Base-by-base conservation (phyloP, 129 eudicot genomes). In the Artemisia tridentata region DNA sequence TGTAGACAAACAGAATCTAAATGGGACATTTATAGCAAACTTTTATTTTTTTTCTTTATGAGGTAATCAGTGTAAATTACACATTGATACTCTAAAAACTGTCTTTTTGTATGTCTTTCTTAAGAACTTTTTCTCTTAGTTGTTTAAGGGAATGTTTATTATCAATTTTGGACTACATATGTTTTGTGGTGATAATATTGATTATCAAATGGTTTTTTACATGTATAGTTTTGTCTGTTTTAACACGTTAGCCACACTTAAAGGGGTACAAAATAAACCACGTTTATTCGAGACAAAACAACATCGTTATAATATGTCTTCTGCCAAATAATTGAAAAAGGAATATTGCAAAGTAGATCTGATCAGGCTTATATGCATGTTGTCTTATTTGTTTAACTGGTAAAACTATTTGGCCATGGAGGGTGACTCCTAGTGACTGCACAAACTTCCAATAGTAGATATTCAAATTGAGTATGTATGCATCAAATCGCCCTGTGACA, bases 71-170 rank as follows among this genome's bases (percentile, higher is more conserved):
- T 77, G 21, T 46, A 16, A 27, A 25, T 69, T 52, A 51, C 48
- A n/a, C 58, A 76, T 69, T 7, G 43, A 71, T 53, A 71, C 48
- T 60, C 81, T 65, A 63, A 46, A 65, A 6, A 0, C 65, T 46
- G 72, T 78, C 81, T 16, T 63, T 53, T 78, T 71, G 23, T 55
- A 3, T 71, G 81, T 46, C 77, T 58, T 58, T 48, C 15, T 13
- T 45, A 56, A 54, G 62, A 47, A 63, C 55, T 60, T 78, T 78
- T 63, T 63, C 68, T 14, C 23, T 62, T 23, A 13, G 45, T 69
- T 63, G 20, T 69, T 21, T 61, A 69, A 62, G 48, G 51, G 17
- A 38, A 69, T 54, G 64, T 52, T 63, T 62, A 69, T 51, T 50
- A 49, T 48, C 11, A 50, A 49, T 59, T 16, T 20, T 61, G 29